Base-by-base conservation (phyloP, 2,329 filamentous ascomycete species). In the Hypoxylon sp. region DNA sequence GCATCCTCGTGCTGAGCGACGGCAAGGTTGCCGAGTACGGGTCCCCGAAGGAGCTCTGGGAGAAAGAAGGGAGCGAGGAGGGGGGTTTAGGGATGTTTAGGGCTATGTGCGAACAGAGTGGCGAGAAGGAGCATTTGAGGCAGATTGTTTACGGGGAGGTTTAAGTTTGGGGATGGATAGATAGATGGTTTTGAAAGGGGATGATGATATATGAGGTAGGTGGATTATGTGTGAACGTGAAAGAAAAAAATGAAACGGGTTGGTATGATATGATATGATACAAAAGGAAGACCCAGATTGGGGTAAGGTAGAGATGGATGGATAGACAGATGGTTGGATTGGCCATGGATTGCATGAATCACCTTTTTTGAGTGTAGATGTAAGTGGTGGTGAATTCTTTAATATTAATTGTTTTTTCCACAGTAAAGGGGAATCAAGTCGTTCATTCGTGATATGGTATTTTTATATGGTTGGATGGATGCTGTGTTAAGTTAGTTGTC, bases 1-100 rank as follows among this genome's bases (percentile, higher is more conserved):
- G 82, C 53, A 88, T 91, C 49, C 74, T 91, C 7, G 88, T 91
- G 4, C 74, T 91, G 56, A 82, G 81, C 47, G 86, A 88, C 23
- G 88, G 88, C 0, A 72, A 71, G 31, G 86, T 86, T 0, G 81
- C 83, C 11, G 88, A 91, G 71, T 89, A 81, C 68, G 88, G 86
- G 3, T 75, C 74, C 4, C 88, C 88, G 1, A 74, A 67, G 59
- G 82, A 87, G 63, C 69, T 91, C 47, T 83, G 87, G 78, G 73
- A 75, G 41, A 13, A 51, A 1, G 16, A 32, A 26, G 25, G 47
- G 3, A n/a, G n/a, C n/a, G 17, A 16, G 5, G 52, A 42, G 15
- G 43, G 27, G 1, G 35, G 35, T 5, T 70, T 78, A 13, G 73
- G 63, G 3, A 71, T 83, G 2, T 89, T 89, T 65, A 76, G 76